Conservation (phyloP, 1,139 yeast genomes). For the Saccharomycopsis phalli region DNA sequence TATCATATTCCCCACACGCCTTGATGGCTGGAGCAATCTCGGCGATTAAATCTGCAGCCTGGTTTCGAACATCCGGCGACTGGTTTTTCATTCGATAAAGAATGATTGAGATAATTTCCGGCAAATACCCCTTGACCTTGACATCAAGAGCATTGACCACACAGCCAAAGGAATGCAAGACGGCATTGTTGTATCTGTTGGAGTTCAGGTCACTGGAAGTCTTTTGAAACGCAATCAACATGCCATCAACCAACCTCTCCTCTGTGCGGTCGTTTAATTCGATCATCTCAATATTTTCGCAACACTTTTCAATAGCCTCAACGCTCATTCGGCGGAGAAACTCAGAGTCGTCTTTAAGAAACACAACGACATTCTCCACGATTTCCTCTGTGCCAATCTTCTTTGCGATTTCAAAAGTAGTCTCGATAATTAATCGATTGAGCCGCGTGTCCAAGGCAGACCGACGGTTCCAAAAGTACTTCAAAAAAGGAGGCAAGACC, state of each 20-base stretch:
- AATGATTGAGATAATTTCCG: constrained; percentile 65
- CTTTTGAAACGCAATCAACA: constrained; percentile 71
- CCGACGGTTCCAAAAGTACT: constrained; percentile 71
- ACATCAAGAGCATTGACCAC: constrained; percentile 60
- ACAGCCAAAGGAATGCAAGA: constrained; percentile 58
- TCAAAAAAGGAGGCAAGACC: constrained; percentile 56
- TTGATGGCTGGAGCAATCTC: constrained; percentile 61
- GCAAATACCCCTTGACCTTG: constrained; percentile 64
- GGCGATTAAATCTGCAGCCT: constrained; percentile 73
- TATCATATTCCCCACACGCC: constrained; percentile 54
- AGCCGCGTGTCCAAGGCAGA: constrained; percentile 50
- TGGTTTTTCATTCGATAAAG: constrained; percentile 70
- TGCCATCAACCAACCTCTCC: constrained; percentile 67
- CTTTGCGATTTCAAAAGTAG: constrained; percentile 59
- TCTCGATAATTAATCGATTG: constrained; percentile 57
- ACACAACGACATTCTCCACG: constrained; percentile 47
- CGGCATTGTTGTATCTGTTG: constrained; percentile 32
- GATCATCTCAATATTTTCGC: constrained; percentile 33
- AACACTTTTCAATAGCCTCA: constrained; percentile 40
- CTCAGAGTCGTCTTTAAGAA: constrained; percentile 76
- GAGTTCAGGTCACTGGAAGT: constrained; percentile 1
- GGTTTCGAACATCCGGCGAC: constrained; percentile 67
- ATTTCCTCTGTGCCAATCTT: constrained; percentile 60
- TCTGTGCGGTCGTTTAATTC: constrained; percentile 54
- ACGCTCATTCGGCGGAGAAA: constrained; percentile 72